Conservation (phyloP, 140 eudicot genomes). For the Anethum foeniculum region DNA sequence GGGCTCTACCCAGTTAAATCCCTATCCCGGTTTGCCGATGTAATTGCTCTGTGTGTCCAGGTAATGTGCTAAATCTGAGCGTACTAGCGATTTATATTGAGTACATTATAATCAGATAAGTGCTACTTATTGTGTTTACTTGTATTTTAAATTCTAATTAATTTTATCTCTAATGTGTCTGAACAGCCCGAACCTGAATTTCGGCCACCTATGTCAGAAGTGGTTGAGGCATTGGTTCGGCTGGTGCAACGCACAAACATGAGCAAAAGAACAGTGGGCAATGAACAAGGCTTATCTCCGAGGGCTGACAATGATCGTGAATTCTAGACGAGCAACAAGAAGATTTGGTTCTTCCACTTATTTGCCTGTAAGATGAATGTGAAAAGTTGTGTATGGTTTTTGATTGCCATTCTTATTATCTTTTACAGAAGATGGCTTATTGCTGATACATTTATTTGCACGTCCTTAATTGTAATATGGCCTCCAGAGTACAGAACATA, state of each 20-base stretch:
- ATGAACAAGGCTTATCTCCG: slow-evolving; percentile 35
- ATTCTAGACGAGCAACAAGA: neutral
- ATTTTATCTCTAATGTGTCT: neutral
- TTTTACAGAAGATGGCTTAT: neutral
- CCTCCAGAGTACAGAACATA: neutral
- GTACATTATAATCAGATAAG: neutral
- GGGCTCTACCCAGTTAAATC: slow-evolving; percentile 95
- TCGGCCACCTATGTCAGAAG: slow-evolving; percentile 98
- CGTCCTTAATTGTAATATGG: neutral
- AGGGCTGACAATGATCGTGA: neutral
- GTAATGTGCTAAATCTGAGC: slow-evolving; percentile 24
- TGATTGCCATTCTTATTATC: neutral
- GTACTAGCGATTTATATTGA: neutral
- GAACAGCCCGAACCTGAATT: slow-evolving; percentile 92
- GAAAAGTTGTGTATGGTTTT: slow-evolving; percentile 8
- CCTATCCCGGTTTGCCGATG: slow-evolving; percentile 90
- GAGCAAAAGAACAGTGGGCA: slow-evolving; percentile 91
- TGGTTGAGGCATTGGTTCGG: slow-evolving; percentile 89
- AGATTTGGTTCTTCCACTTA: neutral
- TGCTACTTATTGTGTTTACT: neutral
- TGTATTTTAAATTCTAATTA: neutral
- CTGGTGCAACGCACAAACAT: slow-evolving; percentile 90
- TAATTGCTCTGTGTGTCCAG: slow-evolving; percentile 96
- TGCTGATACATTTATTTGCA: neutral
- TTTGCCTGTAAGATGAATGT: neutral